Conservation (phyloP, 2,329 filamentous ascomycete species). For the Aspergillus sojae region DNA sequence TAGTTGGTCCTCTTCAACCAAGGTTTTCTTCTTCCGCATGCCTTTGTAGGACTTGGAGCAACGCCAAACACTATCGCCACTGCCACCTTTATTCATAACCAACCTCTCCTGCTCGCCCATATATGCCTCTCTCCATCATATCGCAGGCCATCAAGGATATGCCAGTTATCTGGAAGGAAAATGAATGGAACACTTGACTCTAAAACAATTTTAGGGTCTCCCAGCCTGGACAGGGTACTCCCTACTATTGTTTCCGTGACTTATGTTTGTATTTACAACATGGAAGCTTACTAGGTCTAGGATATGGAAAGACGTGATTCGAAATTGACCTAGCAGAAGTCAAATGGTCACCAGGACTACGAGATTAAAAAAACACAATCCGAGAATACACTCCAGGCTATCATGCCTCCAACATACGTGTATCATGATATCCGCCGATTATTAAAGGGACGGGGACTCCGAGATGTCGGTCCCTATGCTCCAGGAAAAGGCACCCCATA, state of each 20-base stretch:
- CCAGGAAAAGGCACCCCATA: not conserved
- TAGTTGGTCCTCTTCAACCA: not conserved
- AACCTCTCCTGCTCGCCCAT: no score
- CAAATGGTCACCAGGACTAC: not conserved
- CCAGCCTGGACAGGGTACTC: not conserved
- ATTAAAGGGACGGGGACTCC: not conserved
- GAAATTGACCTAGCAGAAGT: not conserved
- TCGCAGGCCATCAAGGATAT: no score
- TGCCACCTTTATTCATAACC: no score
- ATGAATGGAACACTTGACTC: not conserved
- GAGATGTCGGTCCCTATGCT: not conserved
- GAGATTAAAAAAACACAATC: no score
- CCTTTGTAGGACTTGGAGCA: not conserved
- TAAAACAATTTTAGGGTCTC: not conserved
- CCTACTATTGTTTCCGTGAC: not conserved
- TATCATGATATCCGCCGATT: not conserved
- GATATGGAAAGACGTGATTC: not conserved
- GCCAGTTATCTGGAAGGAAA: no score
- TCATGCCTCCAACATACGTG: not conserved
- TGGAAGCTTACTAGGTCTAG: not conserved
- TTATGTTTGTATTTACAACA: not conserved
- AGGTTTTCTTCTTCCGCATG: not conserved
- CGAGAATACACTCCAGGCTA: not conserved
- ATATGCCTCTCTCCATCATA: no score
- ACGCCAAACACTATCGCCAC: not conserved